These are phyloP conservation scores for Nicotiana rustica DNA, from an alignment of 305 asterid genomes.

Conservation along the genomic window DNA sequence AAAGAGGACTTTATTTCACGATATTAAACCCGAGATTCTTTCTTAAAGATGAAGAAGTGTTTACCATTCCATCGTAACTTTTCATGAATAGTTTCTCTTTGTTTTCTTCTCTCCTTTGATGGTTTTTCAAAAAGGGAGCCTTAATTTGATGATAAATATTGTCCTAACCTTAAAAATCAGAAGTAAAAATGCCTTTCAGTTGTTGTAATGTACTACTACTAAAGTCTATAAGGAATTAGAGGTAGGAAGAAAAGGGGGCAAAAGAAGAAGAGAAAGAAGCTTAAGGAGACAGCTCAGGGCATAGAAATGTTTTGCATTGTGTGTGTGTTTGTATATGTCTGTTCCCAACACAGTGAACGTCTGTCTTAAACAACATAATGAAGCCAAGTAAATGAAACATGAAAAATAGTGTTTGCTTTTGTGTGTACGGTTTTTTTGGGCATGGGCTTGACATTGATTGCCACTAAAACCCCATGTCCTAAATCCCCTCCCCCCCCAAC, in stretches of 20 bases:
- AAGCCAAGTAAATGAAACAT: constrained; percentile 42
- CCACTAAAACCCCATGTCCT: background rate
- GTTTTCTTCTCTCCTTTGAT: background rate
- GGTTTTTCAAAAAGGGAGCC: background rate
- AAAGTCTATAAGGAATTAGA: constrained; percentile 30
- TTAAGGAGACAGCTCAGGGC: constrained; percentile 30
- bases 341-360: constrained; percentile 27
- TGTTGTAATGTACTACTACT: background rate
- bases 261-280: background rate
- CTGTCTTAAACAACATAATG: constrained; percentile 46
- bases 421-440: constrained; percentile 16
- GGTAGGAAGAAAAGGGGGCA: background rate
- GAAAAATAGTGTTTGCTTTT: background rate
- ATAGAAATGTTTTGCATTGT: constrained; percentile 35
- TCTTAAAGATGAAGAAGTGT: background rate
- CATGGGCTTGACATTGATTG: constrained; percentile 30
- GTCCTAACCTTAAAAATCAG: constrained; percentile 32
- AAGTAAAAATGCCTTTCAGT: background rate
- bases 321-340: constrained; percentile 25
- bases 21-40: background rate
- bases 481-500: no score
- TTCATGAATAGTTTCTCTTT: background rate
- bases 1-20: background rate
- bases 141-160: background rate
- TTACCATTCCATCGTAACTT: background rate